Evolutionary conservation across 2,329 filamentous ascomycete genomes (phyloP).

Genomic region (Cladosporium sphaerospermum): DNA sequence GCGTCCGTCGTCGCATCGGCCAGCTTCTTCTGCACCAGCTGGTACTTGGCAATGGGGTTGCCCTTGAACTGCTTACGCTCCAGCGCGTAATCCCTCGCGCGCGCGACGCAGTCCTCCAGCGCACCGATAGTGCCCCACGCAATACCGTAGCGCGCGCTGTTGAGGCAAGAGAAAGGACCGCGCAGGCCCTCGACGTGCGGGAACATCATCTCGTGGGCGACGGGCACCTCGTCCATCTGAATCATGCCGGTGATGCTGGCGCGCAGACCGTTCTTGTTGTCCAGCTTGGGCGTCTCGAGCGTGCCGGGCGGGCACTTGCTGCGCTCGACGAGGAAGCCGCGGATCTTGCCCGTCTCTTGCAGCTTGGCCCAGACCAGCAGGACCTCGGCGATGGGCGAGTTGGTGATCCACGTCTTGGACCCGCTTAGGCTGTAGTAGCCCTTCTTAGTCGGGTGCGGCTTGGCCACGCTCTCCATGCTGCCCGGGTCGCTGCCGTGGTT

Average conservation of each 20-base stretch:
- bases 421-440: slow-evolving; percentile 75
- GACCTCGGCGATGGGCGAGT: slow-evolving; percentile 82
- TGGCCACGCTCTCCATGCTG: slow-evolving; percentile 83
- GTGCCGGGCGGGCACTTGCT: slow-evolving; percentile 79
- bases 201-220: slow-evolving; percentile 89
- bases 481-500: slow-evolving; percentile 91
- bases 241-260: slow-evolving; percentile 98
- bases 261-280: slow-evolving; percentile 89
- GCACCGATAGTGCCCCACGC: slow-evolving; percentile 91
- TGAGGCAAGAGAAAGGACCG: slow-evolving; percentile 90
- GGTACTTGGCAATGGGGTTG: slow-evolving; percentile 91
- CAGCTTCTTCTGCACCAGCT: slow-evolving; percentile 95
- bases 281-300: slow-evolving; percentile 83
- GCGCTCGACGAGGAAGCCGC: slow-evolving; percentile 85
- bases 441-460: slow-evolving; percentile 74
- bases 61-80: slow-evolving; percentile 94
- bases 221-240: slow-evolving; percentile 83
- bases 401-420: slow-evolving; percentile 92
- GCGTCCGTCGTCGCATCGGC: slow-evolving; percentile 88
- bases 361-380: slow-evolving; percentile 90
- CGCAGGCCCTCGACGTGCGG: slow-evolving; percentile 78
- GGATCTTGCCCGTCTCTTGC: slow-evolving; percentile 85
- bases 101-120: slow-evolving; percentile 79
- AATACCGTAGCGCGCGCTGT: slow-evolving; percentile 89
- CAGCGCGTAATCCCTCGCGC: slow-evolving; percentile 79